A percentile compares a stretch with the other conserved stretches of the same genome.
Conservation (phyloP, 768 basidiomycete genomes). For the Butyriboletus loyo region DNA sequence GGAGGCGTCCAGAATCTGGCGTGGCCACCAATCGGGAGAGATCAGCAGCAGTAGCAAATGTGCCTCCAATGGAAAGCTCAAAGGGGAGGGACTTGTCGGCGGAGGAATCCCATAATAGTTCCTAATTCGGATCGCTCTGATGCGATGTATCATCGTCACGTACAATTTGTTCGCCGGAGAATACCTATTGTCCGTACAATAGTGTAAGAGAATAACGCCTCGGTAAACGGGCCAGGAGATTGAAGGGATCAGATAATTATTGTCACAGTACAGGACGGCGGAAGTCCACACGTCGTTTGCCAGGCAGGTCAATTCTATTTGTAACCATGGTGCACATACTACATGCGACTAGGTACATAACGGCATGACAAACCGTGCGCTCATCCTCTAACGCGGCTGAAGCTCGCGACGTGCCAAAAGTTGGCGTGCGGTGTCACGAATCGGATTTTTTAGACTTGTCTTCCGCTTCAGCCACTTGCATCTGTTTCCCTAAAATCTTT, state of each 20-base stretch:
- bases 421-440: conserved; percentile 18
- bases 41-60: conserved; percentile 6
- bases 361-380: conserved; percentile 12
- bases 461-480: conserved; percentile 37
- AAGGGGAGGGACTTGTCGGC: conserved; percentile 22
- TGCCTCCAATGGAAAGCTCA: conserved; percentile 24
- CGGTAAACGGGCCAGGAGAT: conserved; percentile 25
- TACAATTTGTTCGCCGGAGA: conserved; percentile 17
- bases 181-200: conserved; percentile 18
- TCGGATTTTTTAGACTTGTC: conserved; percentile 31
- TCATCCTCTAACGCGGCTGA: conserved; percentile 6
- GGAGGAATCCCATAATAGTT: conserved; percentile 22
- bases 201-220: conserved; percentile 19
- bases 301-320: conserved; percentile 10
- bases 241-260: conserved; percentile 26
- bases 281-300: conserved; percentile 9
- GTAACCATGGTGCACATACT: conserved; percentile 8
- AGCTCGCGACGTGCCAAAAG: conserved; percentile 1
- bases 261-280: conserved; percentile 8
- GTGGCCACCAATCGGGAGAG: conserved; percentile 11
- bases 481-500: conserved; percentile 66
- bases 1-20: conserved; percentile 17
- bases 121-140: conserved; percentile 15
- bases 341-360: conserved; percentile 8
- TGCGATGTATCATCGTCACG: conserved; percentile 17